These are phyloP conservation scores for Camellia oleifera DNA, from an alignment of 179 eudicot genomes.

Conservation along the genomic window DNA sequence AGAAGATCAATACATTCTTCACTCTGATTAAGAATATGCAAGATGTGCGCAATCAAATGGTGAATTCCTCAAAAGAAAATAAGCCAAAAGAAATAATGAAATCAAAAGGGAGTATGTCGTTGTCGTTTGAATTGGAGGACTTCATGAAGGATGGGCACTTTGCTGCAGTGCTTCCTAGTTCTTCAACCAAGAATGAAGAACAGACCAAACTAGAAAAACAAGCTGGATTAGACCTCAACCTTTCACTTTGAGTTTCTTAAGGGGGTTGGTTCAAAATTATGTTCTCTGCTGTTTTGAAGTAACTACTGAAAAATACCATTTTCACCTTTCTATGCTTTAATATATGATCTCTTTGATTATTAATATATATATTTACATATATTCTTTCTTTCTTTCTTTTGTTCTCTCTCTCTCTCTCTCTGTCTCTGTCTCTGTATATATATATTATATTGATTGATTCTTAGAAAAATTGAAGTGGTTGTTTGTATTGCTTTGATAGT, in stretches of 20 bases:
- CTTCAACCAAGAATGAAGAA: background rate
- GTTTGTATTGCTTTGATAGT: too few relatives aligned
- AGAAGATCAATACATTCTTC: slow-evolving; percentile 2
- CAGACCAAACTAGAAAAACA: background rate
- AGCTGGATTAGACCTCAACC: background rate
- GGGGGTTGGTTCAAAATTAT: background rate
- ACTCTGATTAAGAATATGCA: background rate
- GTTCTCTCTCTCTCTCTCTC: too few relatives aligned
- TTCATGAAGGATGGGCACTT: background rate
- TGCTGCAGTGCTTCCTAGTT: slow-evolving; percentile 2
- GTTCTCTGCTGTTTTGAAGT: background rate
- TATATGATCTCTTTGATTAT: background rate
- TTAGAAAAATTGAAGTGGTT: too few relatives aligned
- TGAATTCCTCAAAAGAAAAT: background rate
- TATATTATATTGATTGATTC: too few relatives aligned
- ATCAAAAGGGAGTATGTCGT: background rate
- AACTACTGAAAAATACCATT: background rate
- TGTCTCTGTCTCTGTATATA: too few relatives aligned
- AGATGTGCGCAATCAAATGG: background rate
- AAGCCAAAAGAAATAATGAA: background rate
- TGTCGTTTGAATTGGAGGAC: background rate
- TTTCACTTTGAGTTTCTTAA: background rate
- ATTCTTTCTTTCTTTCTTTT: too few relatives aligned
- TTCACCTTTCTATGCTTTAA: background rate
- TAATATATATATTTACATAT: background rate